Evolutionary conservation across 805 yeast genomes (phyloP), one percentile per base, ranked within the genome.

Genomic region (Barnettozyma botsteinii): DNA sequence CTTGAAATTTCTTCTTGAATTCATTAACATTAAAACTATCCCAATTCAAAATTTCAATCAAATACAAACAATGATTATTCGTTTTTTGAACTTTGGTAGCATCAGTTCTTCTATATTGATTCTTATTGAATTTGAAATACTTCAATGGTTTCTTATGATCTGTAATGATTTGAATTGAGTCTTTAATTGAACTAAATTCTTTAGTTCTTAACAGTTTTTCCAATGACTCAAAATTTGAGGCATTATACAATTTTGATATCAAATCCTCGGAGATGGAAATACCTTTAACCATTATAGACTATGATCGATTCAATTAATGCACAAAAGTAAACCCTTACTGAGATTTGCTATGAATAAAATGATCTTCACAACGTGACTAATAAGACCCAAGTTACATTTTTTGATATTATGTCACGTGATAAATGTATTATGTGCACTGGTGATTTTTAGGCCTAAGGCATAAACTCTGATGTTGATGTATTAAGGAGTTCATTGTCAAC

Each of bases 101-200:
- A 5, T 15, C 12, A 13, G 26, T 18, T 26, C 45, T 26, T 25
- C 27, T 37, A 5, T 14, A 8, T 9, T 19, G 23, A 18, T n/a
- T 15, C 25, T 31, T 31, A 4, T 17, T 17, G 7, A 32, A 31
- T 24, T 35, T 38, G 25, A 42, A 42, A 24, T 33, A 35, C 11
- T 36, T 40, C 13, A 40, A 19, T 17, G 40, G 41, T 11, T 35
- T 36, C 15, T 32, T 34, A 33, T 42, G 45, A 35, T 42, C 42
- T 19, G 45, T 35, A 10, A 43, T 31, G n/a, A 43, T 34, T 25
- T 42, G 25, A 9, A 37, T 21, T 4, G 15, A 22, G 5, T 31
- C 24, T n/a, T 15, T 32, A 17, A 14, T 14, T 11, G 18, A 11
- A 18, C 19, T 18, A 13, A 18, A 29, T 9, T 18, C 32, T 12